Evolutionary conservation across 495 filamentous ascomycete genomes (phyloP).

Genomic region (Hypoxylon intermedium): DNA sequence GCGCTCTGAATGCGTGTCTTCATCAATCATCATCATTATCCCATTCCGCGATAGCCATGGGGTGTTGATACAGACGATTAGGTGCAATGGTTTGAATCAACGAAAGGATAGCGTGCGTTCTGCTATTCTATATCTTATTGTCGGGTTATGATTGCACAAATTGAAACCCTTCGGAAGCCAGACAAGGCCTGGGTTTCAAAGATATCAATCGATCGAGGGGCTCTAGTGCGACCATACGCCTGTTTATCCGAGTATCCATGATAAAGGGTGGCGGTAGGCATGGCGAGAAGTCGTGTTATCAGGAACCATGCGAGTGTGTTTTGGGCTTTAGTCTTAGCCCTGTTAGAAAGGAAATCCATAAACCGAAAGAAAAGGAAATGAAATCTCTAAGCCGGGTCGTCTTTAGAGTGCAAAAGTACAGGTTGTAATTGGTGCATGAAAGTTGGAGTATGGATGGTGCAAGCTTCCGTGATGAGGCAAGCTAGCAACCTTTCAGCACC

Average conservation of each 20-base stretch:
- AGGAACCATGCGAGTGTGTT: neutral
- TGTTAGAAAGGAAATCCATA: conserved; percentile 18
- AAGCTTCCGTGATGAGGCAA: conserved; percentile 14
- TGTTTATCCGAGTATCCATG: no score
- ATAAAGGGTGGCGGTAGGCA: no score
- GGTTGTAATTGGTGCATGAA: conserved; percentile 13
- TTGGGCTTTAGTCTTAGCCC: neutral
- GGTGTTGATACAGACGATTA: conserved; percentile 1
- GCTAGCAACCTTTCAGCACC: conserved; percentile 21
- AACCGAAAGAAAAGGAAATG: conserved; percentile 15
- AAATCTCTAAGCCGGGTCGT: conserved; percentile 37
- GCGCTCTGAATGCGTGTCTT: no score
- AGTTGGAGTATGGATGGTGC: conserved; percentile 11
- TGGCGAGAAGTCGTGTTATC: no score
- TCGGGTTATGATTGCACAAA: no score
- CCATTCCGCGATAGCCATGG: neutral
- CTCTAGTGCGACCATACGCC: no score
- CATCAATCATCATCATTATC: neutral
- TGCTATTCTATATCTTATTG: no score
- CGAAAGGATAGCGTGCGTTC: no score
- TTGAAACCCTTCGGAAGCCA: no score
- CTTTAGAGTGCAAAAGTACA: conserved; percentile 37
- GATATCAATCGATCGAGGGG: no score
- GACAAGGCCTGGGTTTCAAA: no score
- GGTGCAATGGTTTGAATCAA: no score